Evolutionary conservation across 148 eudicot genomes (phyloP).

Genomic region (Chenopodium album): DNA sequence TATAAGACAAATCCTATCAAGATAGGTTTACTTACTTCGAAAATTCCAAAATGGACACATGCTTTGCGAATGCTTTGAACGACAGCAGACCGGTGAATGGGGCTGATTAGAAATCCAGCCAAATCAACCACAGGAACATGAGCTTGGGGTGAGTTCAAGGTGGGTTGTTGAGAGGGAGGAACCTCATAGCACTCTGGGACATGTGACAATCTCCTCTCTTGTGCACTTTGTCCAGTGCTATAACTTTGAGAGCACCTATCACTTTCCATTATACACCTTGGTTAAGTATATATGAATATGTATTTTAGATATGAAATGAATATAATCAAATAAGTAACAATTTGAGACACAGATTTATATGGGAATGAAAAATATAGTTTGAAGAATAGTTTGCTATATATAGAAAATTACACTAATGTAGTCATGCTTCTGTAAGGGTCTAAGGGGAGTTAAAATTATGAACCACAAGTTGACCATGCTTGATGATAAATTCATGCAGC

Average conservation of each 20-base stretch:
- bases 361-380: neutral
- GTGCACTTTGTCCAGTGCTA: constrained; percentile 58
- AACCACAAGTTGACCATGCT: too few species aligned
- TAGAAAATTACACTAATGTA: neutral
- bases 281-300: neutral
- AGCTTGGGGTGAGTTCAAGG: constrained; percentile 29
- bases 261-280: constrained; percentile 12
- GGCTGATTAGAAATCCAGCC: constrained; percentile 29
- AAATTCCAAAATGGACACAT: constrained; percentile 47
- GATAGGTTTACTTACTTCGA: constrained; percentile 38
- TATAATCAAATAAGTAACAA: too few species aligned
- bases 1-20: too few species aligned
- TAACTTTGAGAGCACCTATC: constrained; percentile 28
- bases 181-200: constrained; percentile 47
- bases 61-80: constrained; percentile 41
- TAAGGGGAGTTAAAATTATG: too few species aligned
- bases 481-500: too few species aligned
- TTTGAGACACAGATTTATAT: too few species aligned
- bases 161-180: constrained; percentile 34
- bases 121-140: constrained; percentile 45
- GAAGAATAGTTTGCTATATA: constrained; percentile 13
- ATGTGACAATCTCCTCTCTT: constrained; percentile 40
- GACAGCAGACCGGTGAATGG: constrained; percentile 23
- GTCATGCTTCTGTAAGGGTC: too few species aligned
- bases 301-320: neutral